A percentile compares a stretch with the other conserved stretches of the same genome.
Evolutionary conservation across 2,329 filamentous ascomycete species (phyloP).

Genomic region (Diplodia seriata): DNA sequence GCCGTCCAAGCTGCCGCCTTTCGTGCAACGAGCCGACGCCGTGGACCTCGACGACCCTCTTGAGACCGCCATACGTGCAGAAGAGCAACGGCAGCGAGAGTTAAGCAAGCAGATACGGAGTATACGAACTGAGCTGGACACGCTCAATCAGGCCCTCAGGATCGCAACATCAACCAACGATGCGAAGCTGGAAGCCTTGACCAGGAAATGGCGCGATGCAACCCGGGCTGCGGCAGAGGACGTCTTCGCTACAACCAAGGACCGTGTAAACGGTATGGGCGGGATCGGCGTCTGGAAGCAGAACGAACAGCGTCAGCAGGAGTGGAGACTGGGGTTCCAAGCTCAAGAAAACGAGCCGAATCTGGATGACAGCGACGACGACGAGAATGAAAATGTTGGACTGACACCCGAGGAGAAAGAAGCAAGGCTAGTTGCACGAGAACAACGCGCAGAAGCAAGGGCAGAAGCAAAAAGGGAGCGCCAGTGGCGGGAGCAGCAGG

Average conservation of each 20-base stretch:
- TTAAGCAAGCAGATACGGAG: slow-evolving; percentile 30
- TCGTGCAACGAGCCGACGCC: slow-evolving; percentile 13
- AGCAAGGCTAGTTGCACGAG: slow-evolving; percentile 43
- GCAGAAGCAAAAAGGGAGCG: slow-evolving; percentile 48
- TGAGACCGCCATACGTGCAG: slow-evolving; percentile 7
- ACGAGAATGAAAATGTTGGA: slow-evolving; percentile 48
- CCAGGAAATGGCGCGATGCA: slow-evolving; percentile 66
- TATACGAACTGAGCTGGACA: slow-evolving; percentile 49
- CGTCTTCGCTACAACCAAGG: slow-evolving; percentile 66
- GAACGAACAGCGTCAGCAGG: slow-evolving; percentile 44
- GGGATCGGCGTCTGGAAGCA: slow-evolving; percentile 64
- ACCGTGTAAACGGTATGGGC: slow-evolving; percentile 68
- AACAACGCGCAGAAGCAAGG: slow-evolving; percentile 55
- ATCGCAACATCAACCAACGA: slow-evolving; percentile 52
- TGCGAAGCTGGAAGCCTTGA: slow-evolving; percentile 63
- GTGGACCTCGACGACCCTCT: slow-evolving; percentile 23
- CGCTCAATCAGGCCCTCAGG: slow-evolving; percentile 54
- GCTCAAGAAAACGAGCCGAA: slow-evolving; percentile 43
- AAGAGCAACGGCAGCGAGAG: slow-evolving; percentile 29
- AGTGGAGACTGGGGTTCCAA: slow-evolving; percentile 48
- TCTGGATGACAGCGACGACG: slow-evolving; percentile 39
- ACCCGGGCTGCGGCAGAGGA: slow-evolving; percentile 71
- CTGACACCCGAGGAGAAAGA: slow-evolving; percentile 44
- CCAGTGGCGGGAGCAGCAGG: slow-evolving; percentile 48
- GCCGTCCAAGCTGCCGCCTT: slow-evolving; percentile 33